These are phyloP conservation scores for Fusarium siculi DNA, from an alignment of 2,329 filamentous ascomycete species.

Conservation along the genomic window DNA sequence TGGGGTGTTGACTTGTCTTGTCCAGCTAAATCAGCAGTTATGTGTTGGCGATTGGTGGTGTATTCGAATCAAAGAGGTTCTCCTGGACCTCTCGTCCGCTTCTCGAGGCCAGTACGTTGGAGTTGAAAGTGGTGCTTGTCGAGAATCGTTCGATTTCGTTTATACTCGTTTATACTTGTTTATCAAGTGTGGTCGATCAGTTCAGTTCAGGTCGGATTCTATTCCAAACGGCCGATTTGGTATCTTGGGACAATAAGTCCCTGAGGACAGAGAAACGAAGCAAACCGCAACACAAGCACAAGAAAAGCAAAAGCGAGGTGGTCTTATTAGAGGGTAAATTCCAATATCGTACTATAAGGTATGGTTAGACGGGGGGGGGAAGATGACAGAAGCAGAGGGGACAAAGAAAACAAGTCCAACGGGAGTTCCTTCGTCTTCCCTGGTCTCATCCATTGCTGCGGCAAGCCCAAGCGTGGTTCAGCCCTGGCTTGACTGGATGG, in stretches of 20 bases:
- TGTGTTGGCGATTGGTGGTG: not conserved
- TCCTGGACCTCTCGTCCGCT: not conserved
- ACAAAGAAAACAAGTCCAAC: conserved; percentile 29
- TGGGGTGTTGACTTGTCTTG: not conserved
- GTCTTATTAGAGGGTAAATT: not conserved
- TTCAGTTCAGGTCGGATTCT: not conserved
- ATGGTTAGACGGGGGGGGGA: conserved; percentile 7
- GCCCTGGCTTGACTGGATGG: conserved; percentile 21
- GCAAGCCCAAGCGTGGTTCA: conserved; percentile 27
- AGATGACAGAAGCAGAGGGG: conserved; percentile 10
- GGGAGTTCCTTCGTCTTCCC: not conserved
- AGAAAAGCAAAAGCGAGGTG: conserved; percentile 2
- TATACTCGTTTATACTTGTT: not conserved
- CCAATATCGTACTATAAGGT: not conserved
- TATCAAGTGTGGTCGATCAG: not conserved
- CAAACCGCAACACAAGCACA: not conserved
- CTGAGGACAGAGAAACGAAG: conserved; percentile 8
- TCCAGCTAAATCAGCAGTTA: not conserved
- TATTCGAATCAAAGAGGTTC: not conserved
- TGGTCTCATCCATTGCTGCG: conserved; percentile 29
- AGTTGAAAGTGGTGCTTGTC: not conserved
- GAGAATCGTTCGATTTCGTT: conserved; percentile 8
- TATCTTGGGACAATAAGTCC: conserved; percentile 20
- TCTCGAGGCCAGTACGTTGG: not conserved
- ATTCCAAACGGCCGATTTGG: not conserved